These are phyloP conservation scores for Globisporangium ultimum DNA, from an alignment of 352 stramenopile genomes.

Conservation along the genomic window DNA sequence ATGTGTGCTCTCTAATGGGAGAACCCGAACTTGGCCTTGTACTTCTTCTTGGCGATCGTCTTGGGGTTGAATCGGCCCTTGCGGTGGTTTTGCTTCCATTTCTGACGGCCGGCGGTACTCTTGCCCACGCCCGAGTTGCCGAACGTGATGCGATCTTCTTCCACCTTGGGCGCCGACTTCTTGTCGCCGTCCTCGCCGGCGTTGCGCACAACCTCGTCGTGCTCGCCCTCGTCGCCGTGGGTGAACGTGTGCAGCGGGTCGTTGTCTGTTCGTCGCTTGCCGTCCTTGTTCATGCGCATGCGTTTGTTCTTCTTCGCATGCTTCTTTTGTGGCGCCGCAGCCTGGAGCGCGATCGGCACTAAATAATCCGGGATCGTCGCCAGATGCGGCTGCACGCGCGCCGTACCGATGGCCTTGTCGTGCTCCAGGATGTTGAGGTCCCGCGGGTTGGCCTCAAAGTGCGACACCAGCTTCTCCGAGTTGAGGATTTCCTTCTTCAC, in stretches of 20 bases:
- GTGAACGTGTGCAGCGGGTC: slow-evolving; percentile 97
- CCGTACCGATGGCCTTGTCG: slow-evolving; percentile 94
- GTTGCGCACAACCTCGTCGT: slow-evolving; percentile 13
- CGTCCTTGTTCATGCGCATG: slow-evolving; percentile 47
- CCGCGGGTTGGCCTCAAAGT: slow-evolving; percentile 98
- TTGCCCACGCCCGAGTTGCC: slow-evolving; percentile 89
- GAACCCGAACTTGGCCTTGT: slow-evolving; percentile 63
- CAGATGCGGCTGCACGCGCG: slow-evolving; percentile 94
- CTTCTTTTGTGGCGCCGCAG: slow-evolving; percentile 67
- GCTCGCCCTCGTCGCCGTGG: slow-evolving; percentile 55
- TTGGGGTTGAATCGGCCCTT: slow-evolving; percentile 93
- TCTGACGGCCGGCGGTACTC: slow-evolving; percentile 91
- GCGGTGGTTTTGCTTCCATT: slow-evolving; percentile 90
- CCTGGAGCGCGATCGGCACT: slow-evolving; percentile 94
- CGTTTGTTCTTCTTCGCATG: slow-evolving; percentile 83
- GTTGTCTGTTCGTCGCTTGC: slow-evolving; percentile 91
- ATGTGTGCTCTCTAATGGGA: slow-evolving; percentile 34
- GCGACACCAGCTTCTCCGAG: slow-evolving; percentile 93
- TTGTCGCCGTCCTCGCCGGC: slow-evolving; percentile 31
- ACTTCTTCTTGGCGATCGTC: slow-evolving; percentile 86
- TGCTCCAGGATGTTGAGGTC: slow-evolving; percentile 95
- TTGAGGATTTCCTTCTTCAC: slow-evolving; percentile 99
- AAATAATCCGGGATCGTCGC: slow-evolving; percentile 96
- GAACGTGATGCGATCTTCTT: slow-evolving; percentile 87
- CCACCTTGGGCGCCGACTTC: slow-evolving; percentile 51